Base-by-base conservation (phyloP, 2,329 filamentous ascomycete species). In the Penicillium fuscoglaucum region DNA sequence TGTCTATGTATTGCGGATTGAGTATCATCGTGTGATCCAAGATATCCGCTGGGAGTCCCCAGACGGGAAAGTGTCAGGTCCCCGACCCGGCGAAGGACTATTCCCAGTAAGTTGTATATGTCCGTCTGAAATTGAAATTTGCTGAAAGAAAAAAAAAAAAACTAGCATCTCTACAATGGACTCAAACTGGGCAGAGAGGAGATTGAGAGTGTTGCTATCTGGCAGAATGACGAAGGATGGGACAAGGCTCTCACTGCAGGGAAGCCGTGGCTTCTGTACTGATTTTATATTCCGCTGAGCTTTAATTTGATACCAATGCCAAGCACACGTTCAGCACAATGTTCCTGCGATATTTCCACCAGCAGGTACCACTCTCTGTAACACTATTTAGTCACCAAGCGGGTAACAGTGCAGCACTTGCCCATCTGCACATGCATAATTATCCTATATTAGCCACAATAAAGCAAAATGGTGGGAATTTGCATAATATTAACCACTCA, bases 111-210 rank as follows among this genome's bases (percentile, higher is more conserved):
- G 73, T 64, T n/a, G 6, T 39, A 45, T n/a, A 21, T n/a, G 2
- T 50, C 13, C 7, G 4, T 39, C 8, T 15, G 3, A 33, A 9
- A 37, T n/a, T 17, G 10, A 43, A 5, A 15, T 28, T 43, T 44
- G 24, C 58, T 63, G 31, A 61, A 29, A 15, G 10, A 15, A 19
- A 17, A 2, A 21, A 19, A 19, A 21, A 26, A n/a, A 17, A 2
- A 1, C 17, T 52, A 76, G 74, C 74, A 76, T 60, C 63, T 76
- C 15, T 76, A 76, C 47, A 76, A 76, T 47, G 73, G 66, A 6
- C 66, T 74, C 19, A 75, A 71, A 52, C 52, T 76, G 52, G 74
- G 74, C 5, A 72, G 62, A 43, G 66, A 74, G 4, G 72, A 76
- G 56, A 66, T 76, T 13, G 74, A 76, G 56, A 76, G 73, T 55